phyloP scores from a whole-genome alignment of 2,329 filamentous ascomycete genomes.

The Coleophoma crateriformis region DNA sequence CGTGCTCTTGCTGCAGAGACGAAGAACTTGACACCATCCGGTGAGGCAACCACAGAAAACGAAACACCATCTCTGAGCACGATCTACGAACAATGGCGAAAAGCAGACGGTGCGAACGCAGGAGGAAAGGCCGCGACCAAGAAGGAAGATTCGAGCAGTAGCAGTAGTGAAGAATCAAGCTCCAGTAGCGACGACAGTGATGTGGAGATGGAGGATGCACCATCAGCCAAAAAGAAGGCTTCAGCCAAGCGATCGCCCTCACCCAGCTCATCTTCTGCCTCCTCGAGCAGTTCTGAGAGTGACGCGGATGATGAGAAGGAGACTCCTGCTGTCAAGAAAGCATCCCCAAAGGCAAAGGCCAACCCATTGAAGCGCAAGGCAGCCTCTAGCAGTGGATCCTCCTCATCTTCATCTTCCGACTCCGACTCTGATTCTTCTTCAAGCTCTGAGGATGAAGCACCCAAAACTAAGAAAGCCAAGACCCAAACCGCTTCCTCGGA shows the following conservation, averaged over 20 bases:
- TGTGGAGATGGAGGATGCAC: conserved; percentile 18
- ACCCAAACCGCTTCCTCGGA: conserved; percentile 22
- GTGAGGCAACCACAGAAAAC: conserved; percentile 34
- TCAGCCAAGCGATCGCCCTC: conserved; percentile 25
- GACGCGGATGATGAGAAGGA: conserved; percentile 45
- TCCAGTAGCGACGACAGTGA: conserved; percentile 29
- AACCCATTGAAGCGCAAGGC: conserved; percentile 53
- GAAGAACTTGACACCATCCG: conserved; percentile 31
- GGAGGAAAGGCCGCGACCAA: conserved; percentile 21
- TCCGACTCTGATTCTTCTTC: conserved; percentile 30
- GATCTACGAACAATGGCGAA: conserved; percentile 33
- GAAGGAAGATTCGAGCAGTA: conserved; percentile 6
- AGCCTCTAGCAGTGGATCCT: conserved; percentile 31
- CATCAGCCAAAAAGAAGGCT: conserved; percentile 25
- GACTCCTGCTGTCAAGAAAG: conserved; percentile 16
- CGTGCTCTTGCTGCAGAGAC: conserved; percentile 59
- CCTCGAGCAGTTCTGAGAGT: conserved; percentile 38
- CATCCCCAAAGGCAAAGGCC: conserved; percentile 21
- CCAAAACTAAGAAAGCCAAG: conserved; percentile 48
- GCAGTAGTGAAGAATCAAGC: conserved; percentile 24
- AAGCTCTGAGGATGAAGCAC: conserved; percentile 40
- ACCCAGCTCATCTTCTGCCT: conserved; percentile 30
- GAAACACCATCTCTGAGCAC: conserved; percentile 27
- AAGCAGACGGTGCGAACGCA: conserved; percentile 18
- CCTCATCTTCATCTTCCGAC: conserved; percentile 7